phyloP scores from a whole-genome alignment of 305 asterid genomes.

The Solanum hybrid region DNA sequence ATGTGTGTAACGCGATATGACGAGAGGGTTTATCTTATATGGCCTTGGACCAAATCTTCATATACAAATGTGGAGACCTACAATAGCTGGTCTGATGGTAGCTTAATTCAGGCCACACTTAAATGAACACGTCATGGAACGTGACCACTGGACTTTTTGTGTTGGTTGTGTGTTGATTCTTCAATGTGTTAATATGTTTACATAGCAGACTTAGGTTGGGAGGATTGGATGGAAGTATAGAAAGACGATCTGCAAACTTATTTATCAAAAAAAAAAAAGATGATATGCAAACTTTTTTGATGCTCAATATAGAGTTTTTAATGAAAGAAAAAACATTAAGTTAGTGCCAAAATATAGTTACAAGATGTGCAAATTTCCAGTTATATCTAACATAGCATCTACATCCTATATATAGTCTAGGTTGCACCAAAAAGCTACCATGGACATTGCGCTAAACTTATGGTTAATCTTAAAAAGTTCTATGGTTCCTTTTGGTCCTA shows the following conservation, averaged over 20 bases:
- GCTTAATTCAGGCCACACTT: background rate
- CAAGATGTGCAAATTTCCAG: background rate
- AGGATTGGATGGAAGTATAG: background rate
- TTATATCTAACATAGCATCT: background rate
- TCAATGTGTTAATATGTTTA: background rate
- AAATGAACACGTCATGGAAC: background rate
- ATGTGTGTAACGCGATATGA: background rate
- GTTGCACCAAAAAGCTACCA: background rate
- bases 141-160: background rate
- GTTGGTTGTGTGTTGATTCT: background rate
- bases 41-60: background rate
- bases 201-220: background rate
- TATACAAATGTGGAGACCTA: background rate
- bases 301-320: background rate
- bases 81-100: background rate
- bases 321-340: background rate
- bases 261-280: background rate
- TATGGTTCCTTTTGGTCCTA: background rate
- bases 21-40: background rate
- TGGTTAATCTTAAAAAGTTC: background rate
- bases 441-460: background rate
- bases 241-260: background rate
- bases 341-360: background rate
- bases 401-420: background rate
- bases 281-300: background rate